Evolutionary conservation across 169 alveolate species (phyloP).

Genomic region (Ichthyophthirius multifiliis): DNA sequence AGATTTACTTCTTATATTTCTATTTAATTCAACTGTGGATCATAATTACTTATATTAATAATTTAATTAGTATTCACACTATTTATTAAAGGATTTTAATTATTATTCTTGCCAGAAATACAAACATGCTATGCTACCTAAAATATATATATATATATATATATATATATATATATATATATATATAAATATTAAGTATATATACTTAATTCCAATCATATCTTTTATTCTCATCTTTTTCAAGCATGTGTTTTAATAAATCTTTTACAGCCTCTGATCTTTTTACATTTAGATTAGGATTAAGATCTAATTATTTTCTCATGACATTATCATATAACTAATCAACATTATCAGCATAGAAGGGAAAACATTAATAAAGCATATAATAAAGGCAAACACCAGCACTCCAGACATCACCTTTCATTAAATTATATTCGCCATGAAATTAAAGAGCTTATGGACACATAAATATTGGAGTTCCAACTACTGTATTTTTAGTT

Average conservation of each 20-base stretch:
- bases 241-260: not conserved
- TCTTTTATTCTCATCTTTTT: not conserved
- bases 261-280: not conserved
- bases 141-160: not conserved
- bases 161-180: not conserved
- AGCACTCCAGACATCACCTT: constrained; percentile 39
- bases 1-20: not conserved
- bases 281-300: not conserved
- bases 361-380: constrained; percentile 31
- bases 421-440: not conserved
- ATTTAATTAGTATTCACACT: not conserved
- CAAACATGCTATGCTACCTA: not conserved
- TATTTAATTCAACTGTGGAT: not conserved
- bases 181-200: not conserved
- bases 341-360: not conserved
- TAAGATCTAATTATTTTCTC: not conserved
- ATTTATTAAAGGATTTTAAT: not conserved
- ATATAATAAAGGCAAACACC: constrained; percentile 27
- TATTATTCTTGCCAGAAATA: not conserved
- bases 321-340: not conserved
- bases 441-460: not conserved
- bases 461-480: constrained; percentile 38
- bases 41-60: not conserved
- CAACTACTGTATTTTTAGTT: constrained; percentile 25
- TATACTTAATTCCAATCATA: not conserved